phyloP scores from a whole-genome alignment of 2,329 filamentous ascomycete genomes.

The Elsinoe necatrix region DNA sequence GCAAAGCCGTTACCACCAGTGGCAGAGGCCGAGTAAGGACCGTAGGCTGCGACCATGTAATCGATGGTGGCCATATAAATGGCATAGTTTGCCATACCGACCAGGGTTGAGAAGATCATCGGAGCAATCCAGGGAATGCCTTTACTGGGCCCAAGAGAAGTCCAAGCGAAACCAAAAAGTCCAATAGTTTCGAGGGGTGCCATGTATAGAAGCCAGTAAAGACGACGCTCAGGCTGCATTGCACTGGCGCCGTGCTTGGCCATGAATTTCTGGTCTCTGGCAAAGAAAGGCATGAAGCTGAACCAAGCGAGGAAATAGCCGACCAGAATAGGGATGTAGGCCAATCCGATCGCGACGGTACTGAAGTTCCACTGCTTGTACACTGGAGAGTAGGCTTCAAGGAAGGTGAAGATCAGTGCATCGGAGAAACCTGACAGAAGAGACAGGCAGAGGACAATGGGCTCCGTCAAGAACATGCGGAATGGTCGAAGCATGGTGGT shows the following conservation, averaged over 20 bases:
- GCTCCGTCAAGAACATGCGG: conserved; percentile 63
- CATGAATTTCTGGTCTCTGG: conserved; percentile 43
- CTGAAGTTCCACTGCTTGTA: conserved; percentile 57
- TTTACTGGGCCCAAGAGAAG: conserved; percentile 48
- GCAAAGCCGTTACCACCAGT: conserved; percentile 66
- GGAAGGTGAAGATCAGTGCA: conserved; percentile 66
- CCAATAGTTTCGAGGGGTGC: conserved; percentile 46
- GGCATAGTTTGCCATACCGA: conserved; percentile 63
- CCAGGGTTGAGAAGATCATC: conserved; percentile 54
- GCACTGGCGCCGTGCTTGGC: conserved; percentile 37
- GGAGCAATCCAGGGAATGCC: conserved; percentile 56
- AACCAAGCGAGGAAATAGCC: conserved; percentile 53
- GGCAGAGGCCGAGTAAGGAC: conserved; percentile 61
- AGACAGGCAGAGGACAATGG: conserved; percentile 60
- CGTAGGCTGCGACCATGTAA: conserved; percentile 65
- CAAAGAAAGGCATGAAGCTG: conserved; percentile 51
- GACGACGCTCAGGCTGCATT: conserved; percentile 54
- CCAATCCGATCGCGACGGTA: conserved; percentile 47
- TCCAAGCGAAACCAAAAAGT: conserved; percentile 62
- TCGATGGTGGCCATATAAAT: conserved; percentile 68
- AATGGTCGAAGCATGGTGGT: conserved; percentile 55
- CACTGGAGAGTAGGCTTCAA: conserved; percentile 59
- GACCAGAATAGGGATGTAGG: conserved; percentile 57
- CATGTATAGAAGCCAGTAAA: conserved; percentile 55
- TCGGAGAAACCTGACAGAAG: conserved; percentile 63